Conservation (phyloP, 192 early-diverging fungal genomes). For the Coemansia sp. region DNA sequence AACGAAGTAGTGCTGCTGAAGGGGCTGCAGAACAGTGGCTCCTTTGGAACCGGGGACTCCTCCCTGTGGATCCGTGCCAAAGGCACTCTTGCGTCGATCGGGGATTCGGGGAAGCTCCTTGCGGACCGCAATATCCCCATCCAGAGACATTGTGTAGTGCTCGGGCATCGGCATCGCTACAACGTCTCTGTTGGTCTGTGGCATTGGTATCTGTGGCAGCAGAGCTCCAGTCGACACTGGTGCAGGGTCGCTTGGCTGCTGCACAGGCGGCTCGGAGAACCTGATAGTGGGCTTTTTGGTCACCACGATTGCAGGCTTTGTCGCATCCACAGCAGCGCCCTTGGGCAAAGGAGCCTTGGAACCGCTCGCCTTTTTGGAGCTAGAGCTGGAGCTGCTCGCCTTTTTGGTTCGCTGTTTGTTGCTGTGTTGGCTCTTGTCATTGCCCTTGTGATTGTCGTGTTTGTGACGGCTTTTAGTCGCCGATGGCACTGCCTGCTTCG, state of each 20-base stretch:
- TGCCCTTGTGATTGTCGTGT: neutral
- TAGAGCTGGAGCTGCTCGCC: neutral
- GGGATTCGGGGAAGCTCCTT: neutral
- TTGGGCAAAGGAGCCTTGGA: neutral
- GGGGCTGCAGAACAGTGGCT: conserved; percentile 1
- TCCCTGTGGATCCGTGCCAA: neutral
- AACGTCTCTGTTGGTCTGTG: neutral
- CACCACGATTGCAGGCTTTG: neutral
- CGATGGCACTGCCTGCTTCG: neutral
- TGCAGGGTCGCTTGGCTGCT: neutral
- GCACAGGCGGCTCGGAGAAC: conserved; percentile 7
- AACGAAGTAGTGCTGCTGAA: neutral
- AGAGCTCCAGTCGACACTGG: neutral
- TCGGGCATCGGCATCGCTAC: neutral
- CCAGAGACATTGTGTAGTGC: neutral
- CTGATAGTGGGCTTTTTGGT: neutral
- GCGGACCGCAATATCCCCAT: neutral
- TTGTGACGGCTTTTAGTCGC: neutral
- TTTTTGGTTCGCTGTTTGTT: neutral
- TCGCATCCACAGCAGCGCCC: neutral
- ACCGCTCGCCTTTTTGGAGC: neutral
- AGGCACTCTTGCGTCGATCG: neutral
- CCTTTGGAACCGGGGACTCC: neutral
- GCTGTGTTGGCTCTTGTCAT: neutral
- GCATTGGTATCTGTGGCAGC: neutral